Conservation (phyloP, 176 grass and related monocot genomes). For the Stipa capillata region DNA sequence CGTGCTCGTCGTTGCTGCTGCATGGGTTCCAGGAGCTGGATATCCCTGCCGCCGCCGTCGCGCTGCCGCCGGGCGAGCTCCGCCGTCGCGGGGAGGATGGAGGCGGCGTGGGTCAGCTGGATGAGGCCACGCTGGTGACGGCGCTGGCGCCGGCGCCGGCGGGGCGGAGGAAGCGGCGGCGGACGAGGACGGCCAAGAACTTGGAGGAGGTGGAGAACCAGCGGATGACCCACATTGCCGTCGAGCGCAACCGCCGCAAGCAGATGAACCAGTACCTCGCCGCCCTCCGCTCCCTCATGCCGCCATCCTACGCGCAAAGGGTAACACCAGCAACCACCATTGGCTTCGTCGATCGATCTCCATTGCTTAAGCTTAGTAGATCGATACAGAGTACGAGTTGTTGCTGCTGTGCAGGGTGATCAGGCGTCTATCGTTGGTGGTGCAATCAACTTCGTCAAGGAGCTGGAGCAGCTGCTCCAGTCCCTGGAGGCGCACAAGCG, state of each 20-base stretch:
- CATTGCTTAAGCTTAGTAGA: too few species aligned
- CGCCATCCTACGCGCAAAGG: slow-evolving; percentile 61
- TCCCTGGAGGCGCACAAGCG: slow-evolving; percentile 48
- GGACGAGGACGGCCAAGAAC: slow-evolving; percentile 71
- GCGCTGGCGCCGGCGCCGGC: too few species aligned
- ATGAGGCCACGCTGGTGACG: background rate
- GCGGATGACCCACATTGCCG: slow-evolving; percentile 97
- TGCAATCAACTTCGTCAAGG: slow-evolving; percentile 94
- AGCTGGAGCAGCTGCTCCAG: slow-evolving; percentile 83
- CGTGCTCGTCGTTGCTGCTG: slow-evolving; percentile 24
- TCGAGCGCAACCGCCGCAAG: slow-evolving; percentile 92
- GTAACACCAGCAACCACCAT: slow-evolving; percentile 26
- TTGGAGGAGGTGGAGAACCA: slow-evolving; percentile 88
- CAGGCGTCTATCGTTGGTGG: slow-evolving; percentile 91
- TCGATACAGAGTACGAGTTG: background rate
- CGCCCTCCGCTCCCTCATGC: slow-evolving; percentile 80
- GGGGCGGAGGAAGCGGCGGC: slow-evolving; percentile 56
- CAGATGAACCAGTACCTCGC: slow-evolving; percentile 97
- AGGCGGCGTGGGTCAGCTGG: background rate
- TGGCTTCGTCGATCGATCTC: background rate
- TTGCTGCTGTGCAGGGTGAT: slow-evolving; percentile 54
- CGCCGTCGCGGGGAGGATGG: background rate
- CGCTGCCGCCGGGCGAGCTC: background rate
- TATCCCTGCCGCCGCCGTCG: background rate
- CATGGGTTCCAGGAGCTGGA: slow-evolving; percentile 35